phyloP scores from a whole-genome alignment of 495 filamentous ascomycete species.

The Melanomma pulvis-pyrius region DNA sequence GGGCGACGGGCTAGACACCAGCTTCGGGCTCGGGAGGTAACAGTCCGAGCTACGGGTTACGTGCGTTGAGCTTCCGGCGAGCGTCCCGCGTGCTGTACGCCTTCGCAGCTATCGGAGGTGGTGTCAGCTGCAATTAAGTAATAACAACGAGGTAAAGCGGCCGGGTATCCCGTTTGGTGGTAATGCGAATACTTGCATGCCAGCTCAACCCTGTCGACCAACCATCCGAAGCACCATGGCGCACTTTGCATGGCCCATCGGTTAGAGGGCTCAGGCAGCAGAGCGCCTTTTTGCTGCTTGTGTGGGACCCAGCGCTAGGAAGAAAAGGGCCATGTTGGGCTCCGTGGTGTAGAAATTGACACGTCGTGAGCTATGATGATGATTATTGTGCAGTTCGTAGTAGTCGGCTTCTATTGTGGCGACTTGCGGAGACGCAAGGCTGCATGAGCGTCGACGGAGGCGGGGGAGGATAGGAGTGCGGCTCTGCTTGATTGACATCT shows the following conservation, averaged over 20 bases:
- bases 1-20: neutral
- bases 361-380: conserved; percentile 15
- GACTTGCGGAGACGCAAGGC: neutral
- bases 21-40: neutral
- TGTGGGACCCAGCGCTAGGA: neutral
- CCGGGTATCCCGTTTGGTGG: conserved; percentile 20
- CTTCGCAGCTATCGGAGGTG: conserved; percentile 15
- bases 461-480: conserved; percentile 21
- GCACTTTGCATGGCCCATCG: conserved; percentile 12
- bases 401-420: neutral
- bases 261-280: conserved; percentile 1
- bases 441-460: conserved; percentile 10
- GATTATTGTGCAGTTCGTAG: neutral
- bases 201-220: conserved; percentile 11
- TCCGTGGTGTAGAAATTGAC: conserved; percentile 1
- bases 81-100: neutral
- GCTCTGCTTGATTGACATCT: conserved; percentile 21
- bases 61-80: neutral
- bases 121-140: conserved; percentile 26
- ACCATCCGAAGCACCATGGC: conserved; percentile 14
- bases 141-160: conserved; percentile 17
- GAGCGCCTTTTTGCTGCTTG: neutral
- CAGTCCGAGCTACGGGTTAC: neutral
- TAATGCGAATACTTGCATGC: conserved; percentile 26
- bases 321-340: neutral